Evolutionary conservation across 164 flowering plant genomes (phyloP).

Genomic region (Paratinospora sagittata): DNA sequence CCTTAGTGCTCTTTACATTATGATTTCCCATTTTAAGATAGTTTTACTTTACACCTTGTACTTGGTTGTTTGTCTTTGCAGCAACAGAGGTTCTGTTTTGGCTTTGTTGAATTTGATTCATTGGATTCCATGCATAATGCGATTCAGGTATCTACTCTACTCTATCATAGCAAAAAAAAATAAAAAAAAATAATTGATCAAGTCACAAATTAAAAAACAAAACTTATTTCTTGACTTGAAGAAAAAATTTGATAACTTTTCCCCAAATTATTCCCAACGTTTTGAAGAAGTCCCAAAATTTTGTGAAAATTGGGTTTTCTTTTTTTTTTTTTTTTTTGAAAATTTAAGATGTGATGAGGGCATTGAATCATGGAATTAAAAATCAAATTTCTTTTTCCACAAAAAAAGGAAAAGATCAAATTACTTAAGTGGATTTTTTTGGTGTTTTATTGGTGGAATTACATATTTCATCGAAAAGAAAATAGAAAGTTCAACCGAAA

Average conservation of each 20-base stretch:
- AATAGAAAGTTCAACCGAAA: too few species aligned
- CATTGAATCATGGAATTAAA: too few species aligned
- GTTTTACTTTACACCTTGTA: background rate
- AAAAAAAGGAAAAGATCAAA: too few species aligned
- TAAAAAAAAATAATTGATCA: background rate
- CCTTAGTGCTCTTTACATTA: background rate
- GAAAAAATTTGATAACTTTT: background rate
- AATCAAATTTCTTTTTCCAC: too few species aligned
- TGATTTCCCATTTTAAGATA: background rate
- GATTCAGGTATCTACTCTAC: constrained; percentile 48
- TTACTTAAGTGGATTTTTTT: too few species aligned
- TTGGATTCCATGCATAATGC: constrained; percentile 63
- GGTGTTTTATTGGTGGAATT: too few species aligned
- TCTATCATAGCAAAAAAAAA: background rate
- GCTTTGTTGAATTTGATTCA: constrained; percentile 82
- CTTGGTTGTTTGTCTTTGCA: background rate
- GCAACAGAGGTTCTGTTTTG: constrained; percentile 83
- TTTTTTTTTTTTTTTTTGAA: background rate
- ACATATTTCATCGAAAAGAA: too few species aligned
- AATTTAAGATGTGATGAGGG: background rate
- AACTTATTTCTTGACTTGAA: background rate
- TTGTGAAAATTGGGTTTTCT: background rate
- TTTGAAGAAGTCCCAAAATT: background rate
- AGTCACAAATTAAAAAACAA: background rate
- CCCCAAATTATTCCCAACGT: background rate